phyloP scores from a whole-genome alignment of 192 early-diverging fungal genomes.

The Mortierella claussenii region DNA sequence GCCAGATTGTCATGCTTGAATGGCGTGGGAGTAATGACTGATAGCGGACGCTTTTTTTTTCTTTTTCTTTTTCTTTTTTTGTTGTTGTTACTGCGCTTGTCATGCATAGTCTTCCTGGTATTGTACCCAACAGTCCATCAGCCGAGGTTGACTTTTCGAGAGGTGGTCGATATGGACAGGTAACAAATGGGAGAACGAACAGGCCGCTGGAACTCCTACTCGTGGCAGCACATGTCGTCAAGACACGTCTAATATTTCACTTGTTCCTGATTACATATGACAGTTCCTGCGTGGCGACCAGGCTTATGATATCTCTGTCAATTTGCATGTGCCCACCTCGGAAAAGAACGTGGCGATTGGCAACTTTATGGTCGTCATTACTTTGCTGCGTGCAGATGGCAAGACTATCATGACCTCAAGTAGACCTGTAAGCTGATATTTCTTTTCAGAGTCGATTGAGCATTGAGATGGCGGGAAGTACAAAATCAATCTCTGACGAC shows the following conservation, averaged over 20 bases:
- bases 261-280: too few relatives aligned
- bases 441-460: too few relatives aligned
- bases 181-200: too few relatives aligned
- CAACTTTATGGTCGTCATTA: conserved; percentile 39
- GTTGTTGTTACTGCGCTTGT: background rate
- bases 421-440: conserved; percentile 63
- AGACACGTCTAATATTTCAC: too few relatives aligned
- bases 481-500: too few relatives aligned
- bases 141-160: conserved; percentile 53
- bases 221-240: background rate
- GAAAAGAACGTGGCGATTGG: conserved; percentile 55
- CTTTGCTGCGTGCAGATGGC: conserved; percentile 30
- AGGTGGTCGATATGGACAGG: conserved; percentile 40
- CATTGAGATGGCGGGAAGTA: background rate
- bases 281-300: conserved; percentile 56
- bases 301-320: conserved; percentile 57
- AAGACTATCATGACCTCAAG: conserved; percentile 53
- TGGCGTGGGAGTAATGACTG: too few relatives aligned
- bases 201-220: background rate
- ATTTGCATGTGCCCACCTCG: conserved; percentile 53
- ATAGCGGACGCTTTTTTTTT: too few relatives aligned
- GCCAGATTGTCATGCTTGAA: background rate
- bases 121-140: conserved; percentile 20
- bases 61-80: background rate
- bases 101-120: conserved; percentile 23